phyloP scores from a whole-genome alignment of 805 yeast genomes.

The Pachysolen tannophilus region DNA sequence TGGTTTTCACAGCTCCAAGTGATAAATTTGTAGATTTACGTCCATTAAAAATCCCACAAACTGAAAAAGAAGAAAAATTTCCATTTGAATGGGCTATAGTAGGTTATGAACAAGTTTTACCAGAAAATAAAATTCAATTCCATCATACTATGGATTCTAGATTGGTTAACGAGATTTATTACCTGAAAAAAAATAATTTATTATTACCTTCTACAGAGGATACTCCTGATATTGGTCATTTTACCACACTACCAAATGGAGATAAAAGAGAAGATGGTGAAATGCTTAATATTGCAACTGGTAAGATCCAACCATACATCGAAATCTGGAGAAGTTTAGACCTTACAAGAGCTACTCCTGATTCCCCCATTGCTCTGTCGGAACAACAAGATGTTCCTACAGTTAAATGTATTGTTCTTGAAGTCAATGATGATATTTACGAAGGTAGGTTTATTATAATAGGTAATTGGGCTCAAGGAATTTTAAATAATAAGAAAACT shows the following conservation, averaged over 20 bases:
- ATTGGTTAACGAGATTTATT: slow-evolving; percentile 11
- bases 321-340: slow-evolving; percentile 50
- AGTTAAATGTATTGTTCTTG: slow-evolving; percentile 15
- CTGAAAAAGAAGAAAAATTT: slow-evolving; percentile 21
- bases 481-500: slow-evolving; percentile 17
- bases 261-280: slow-evolving; percentile 41
- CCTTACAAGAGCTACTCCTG: slow-evolving; percentile 26
- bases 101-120: slow-evolving; percentile 35
- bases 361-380: slow-evolving; percentile 6
- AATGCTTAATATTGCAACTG: slow-evolving; percentile 39
- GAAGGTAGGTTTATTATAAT: slow-evolving; percentile 38
- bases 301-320: slow-evolving; percentile 32
- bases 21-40: slow-evolving; percentile 42
- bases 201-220: slow-evolving; percentile 12
- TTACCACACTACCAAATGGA: slow-evolving; percentile 28
- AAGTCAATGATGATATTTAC: slow-evolving; percentile 19
- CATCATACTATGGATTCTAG: slow-evolving; percentile 26
- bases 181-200: slow-evolving; percentile 1
- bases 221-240: slow-evolving; percentile 38
- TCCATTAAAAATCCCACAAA: slow-evolving; percentile 21
- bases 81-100: slow-evolving; percentile 55
- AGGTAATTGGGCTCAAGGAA: slow-evolving; percentile 47
- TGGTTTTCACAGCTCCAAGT: slow-evolving; percentile 37
- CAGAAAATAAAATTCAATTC: slow-evolving; percentile 29
- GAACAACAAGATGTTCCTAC: slow-evolving; percentile 2